Conservation (phyloP, 163 green algal genomes). For the Trebouxiophyceae sp. region DNA sequence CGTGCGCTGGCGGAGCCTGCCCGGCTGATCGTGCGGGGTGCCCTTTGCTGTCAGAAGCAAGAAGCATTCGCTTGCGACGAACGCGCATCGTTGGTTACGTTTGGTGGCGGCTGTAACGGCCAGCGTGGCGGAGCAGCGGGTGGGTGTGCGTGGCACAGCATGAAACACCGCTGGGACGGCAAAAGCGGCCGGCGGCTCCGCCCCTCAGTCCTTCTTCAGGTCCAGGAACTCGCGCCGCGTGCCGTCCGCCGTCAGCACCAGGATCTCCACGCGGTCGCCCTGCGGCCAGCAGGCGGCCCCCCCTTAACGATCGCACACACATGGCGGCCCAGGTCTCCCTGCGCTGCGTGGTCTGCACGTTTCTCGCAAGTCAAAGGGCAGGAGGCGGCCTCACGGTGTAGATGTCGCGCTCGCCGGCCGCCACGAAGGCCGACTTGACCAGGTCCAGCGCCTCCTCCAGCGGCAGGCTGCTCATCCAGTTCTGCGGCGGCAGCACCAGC, state of each 20-base stretch:
- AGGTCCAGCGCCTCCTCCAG: constrained; percentile 88
- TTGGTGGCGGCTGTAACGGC: too few relatives aligned
- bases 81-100: too few relatives aligned
- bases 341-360: neutral
- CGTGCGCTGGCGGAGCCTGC: too few relatives aligned
- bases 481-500: constrained; percentile 72
- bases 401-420: constrained; percentile 95
- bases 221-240: constrained; percentile 56
- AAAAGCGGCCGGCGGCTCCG: too few relatives aligned
- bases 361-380: neutral
- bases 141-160: too few relatives aligned
- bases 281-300: constrained; percentile 15
- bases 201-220: constrained; percentile 82
- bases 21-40: too few relatives aligned
- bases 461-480: constrained; percentile 68
- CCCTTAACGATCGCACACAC: neutral
- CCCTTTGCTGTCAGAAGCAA: too few relatives aligned
- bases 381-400: constrained; percentile 68
- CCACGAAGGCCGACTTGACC: constrained; percentile 93
- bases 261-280: constrained; percentile 93
- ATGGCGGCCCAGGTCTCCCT: neutral
- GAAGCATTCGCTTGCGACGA: too few relatives aligned
- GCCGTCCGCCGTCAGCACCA: constrained; percentile 90
- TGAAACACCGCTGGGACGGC: too few relatives aligned
- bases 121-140: too few relatives aligned